These are phyloP conservation scores for Artemisia argyi DNA, from an alignment of 129 eudicot species.

Conservation along the genomic window DNA sequence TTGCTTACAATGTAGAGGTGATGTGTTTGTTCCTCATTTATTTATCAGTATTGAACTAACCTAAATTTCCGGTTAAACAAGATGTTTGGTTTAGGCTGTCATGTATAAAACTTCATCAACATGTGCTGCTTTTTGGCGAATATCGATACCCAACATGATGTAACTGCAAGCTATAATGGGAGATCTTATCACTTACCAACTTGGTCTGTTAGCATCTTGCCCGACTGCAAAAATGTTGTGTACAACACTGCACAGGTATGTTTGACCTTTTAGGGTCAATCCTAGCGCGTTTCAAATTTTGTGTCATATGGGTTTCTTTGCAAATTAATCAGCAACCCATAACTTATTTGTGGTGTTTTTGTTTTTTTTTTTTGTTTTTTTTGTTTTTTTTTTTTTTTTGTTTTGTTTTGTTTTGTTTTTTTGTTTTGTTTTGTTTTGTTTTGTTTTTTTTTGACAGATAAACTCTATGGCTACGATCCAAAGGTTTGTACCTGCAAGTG, in stretches of 20 bases:
- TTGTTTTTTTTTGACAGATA: conserved; percentile 47
- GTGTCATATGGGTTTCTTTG: background rate
- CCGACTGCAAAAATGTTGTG: conserved; percentile 95
- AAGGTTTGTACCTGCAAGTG: conserved; percentile 41
- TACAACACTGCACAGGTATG: conserved; percentile 89
- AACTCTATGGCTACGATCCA: conserved; percentile 61
- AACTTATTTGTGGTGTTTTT: background rate
- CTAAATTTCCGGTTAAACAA: conserved; percentile 8
- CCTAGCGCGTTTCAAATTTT: background rate
- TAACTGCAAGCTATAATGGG: conserved; percentile 66
- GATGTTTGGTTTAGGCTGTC: conserved; percentile 51
- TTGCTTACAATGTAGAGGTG: conserved; percentile 84
- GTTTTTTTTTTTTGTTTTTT: too few species aligned
- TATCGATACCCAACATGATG: conserved; percentile 54
- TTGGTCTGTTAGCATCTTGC: conserved; percentile 99
- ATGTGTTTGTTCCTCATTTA: background rate
- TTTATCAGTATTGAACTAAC: background rate
- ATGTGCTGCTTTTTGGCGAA: conserved; percentile 88
- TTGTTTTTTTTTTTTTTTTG: background rate
- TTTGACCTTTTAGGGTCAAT: conserved; percentile 16
- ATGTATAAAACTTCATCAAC: conserved; percentile 59
- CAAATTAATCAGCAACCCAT: background rate
- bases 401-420: too few species aligned
- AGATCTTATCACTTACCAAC: conserved; percentile 82
- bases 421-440: too few species aligned